Evolutionary conservation across 164 flowering plant species (phyloP).

Genomic region (Paratinospora sagittata): DNA sequence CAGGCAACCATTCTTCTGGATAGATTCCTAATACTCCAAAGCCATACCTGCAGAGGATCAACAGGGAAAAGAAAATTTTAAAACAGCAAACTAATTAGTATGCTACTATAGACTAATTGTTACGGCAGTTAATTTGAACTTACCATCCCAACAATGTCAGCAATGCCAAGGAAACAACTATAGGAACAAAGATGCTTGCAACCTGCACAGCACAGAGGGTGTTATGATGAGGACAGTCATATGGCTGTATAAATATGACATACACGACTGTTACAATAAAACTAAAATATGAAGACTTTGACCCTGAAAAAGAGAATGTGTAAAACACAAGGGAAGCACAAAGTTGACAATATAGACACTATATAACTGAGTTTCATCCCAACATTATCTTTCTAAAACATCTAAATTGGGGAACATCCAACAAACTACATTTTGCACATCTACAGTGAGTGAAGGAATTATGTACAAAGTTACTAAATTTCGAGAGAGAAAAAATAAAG

Average conservation of each 20-base stretch:
- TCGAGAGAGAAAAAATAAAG: too few species aligned
- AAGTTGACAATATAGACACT: too few species aligned
- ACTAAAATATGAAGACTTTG: not conserved
- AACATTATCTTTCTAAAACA: too few species aligned
- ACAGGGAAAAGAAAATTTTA: not conserved
- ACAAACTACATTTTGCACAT: too few species aligned
- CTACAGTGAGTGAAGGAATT: too few species aligned
- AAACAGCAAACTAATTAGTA: constrained; percentile 7
- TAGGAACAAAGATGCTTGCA: constrained; percentile 95
- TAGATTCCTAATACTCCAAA: constrained; percentile 63
- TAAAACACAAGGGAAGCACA: too few species aligned
- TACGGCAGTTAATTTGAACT: constrained; percentile 22
- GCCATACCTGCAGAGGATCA: constrained; percentile 51
- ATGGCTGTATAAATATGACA: not conserved
- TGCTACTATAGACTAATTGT: not conserved
- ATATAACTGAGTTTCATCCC: too few species aligned
- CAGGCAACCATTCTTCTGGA: constrained; percentile 81
- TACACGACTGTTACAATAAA: not conserved
- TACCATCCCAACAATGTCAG: constrained; percentile 85
- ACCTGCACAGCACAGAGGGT: constrained; percentile 42
- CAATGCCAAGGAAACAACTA: constrained; percentile 61
- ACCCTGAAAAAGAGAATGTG: too few species aligned
- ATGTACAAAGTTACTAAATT: too few species aligned
- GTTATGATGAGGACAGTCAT: not conserved
- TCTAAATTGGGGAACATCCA: too few species aligned